A percentile compares a stretch with the other conserved stretches of the same genome.
phyloP scores from a whole-genome alignment of 176 grass and related monocot species.

The Aegilops speltoides region DNA sequence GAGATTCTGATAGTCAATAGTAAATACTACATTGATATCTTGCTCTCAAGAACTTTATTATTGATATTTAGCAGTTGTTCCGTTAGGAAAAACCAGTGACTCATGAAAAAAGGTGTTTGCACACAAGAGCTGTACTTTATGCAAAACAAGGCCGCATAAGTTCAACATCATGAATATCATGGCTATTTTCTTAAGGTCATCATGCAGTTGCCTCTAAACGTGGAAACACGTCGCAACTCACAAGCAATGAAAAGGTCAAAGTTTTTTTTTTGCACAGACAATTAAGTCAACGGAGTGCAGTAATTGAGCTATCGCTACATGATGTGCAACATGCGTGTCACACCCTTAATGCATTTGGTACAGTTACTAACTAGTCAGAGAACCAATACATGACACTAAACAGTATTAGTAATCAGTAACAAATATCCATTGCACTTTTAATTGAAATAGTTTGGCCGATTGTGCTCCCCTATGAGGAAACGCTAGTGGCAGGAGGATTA shows the following conservation, averaged over 20 bases:
- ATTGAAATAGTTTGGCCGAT: not conserved
- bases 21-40: not conserved
- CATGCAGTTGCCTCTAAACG: too few species aligned
- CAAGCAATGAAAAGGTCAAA: too few species aligned
- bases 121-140: not conserved
- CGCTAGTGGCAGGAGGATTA: not conserved
- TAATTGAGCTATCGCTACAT: not conserved
- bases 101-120: not conserved
- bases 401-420: not conserved
- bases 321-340: not conserved
- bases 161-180: not conserved
- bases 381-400: constrained; percentile 19
- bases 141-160: not conserved
- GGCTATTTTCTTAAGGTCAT: too few species aligned
- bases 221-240: too few species aligned
- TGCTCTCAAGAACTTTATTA: not conserved
- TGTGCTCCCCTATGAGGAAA: not conserved
- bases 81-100: not conserved
- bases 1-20: too few species aligned
- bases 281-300: not conserved
- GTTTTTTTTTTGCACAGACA: too few species aligned
- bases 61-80: constrained; percentile 7
- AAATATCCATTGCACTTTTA: not conserved
- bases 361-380: constrained; percentile 12
- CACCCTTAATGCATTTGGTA: not conserved